Base-by-base conservation (phyloP, 805 yeast species). In the Spathaspora passalidarum region DNA sequence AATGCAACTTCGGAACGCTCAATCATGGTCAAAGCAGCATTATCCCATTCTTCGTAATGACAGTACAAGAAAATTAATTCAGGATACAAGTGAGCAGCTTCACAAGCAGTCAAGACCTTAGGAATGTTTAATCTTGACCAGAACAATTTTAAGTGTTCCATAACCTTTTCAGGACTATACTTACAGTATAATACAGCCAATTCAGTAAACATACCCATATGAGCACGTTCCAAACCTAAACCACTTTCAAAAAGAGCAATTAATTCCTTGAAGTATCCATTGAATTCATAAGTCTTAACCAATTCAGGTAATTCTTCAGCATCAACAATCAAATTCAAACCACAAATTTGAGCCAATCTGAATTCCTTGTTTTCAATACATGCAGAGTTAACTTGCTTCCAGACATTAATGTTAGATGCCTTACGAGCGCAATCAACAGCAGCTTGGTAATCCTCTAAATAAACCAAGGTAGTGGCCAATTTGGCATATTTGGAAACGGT, bases 121-220 rank as follows among this genome's bases (percentile, higher is more conserved):
- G 99, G 98, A 73, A 94, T 92, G 67, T 94, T 94, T 66, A 94
- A 80, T 72, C 99, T 86, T 11, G 97, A 90, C 98, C 98, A 94
- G 81, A 94, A 94, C 60, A 94, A 75, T 66, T 91, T 91, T 80
- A 94, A 78, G 70, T 94, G 98, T 69, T 94, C 98, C 89, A 88
- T 87, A 45, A 95, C 87, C 69, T 82, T 86, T 43, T 82, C 87
- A 22, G 97, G 96, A 51, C 82, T 80, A 70, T 91, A 94, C 66
- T 91, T 92, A 54, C 95, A 80, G 73, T 92, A 94, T 56, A 94
- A 75, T 40, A 88, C 78, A 18, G 98, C 96, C 57, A 94, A 78
- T 69, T 91, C 97, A 9, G 99, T 94, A 66, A 94, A 94, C 97
- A 94, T 92, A 57, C 98, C 99, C 99, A 94, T 94, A 65, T 94